Evolutionary conservation across 352 stramenopile species (phyloP).

Genomic region (Pythium apleroticum): DNA sequence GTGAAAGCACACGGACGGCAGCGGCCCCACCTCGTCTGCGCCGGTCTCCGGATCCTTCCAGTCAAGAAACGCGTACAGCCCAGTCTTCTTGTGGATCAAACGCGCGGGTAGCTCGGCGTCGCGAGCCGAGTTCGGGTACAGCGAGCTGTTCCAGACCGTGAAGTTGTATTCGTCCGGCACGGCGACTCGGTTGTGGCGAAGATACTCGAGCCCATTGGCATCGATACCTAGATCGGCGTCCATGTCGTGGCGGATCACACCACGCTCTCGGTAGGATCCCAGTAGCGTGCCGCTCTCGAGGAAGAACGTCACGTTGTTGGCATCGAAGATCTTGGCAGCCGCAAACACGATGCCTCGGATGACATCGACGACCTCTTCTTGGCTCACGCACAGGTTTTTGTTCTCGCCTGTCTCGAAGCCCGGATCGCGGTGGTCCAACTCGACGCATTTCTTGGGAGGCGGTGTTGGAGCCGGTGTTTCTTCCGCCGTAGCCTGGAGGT

Average conservation of each 20-base stretch:
- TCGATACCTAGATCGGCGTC: constrained; percentile 31
- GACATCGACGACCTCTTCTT: constrained; percentile 14
- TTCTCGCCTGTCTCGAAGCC: constrained; percentile 2
- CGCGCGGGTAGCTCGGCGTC: constrained; percentile 29
- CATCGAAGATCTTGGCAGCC: constrained; percentile 7
- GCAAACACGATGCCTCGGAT: constrained; percentile 26
- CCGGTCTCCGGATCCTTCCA: constrained; percentile 9
- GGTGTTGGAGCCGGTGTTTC: background rate
- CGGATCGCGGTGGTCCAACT: background rate
- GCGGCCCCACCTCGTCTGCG: constrained; percentile 17
- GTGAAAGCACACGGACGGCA: constrained; percentile 29
- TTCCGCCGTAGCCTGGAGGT: background rate
- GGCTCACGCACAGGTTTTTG: constrained; percentile 16
- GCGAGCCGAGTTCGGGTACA: constrained; percentile 20
- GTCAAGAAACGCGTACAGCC: constrained; percentile 32
- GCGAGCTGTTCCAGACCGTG: constrained; percentile 23
- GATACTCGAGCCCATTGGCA: constrained; percentile 9
- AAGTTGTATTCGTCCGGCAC: constrained; percentile 22
- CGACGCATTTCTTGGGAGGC: constrained; percentile 5
- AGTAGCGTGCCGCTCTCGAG: constrained; percentile 30
- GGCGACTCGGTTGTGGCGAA: constrained; percentile 8
- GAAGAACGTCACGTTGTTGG: constrained; percentile 26
- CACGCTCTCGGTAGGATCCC: constrained; percentile 21
- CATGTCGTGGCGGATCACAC: constrained; percentile 26
- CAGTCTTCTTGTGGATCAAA: constrained; percentile 28